Evolutionary conservation across 208 protist genomes (phyloP).

Genomic region (Leishmania guyanensis): DNA sequence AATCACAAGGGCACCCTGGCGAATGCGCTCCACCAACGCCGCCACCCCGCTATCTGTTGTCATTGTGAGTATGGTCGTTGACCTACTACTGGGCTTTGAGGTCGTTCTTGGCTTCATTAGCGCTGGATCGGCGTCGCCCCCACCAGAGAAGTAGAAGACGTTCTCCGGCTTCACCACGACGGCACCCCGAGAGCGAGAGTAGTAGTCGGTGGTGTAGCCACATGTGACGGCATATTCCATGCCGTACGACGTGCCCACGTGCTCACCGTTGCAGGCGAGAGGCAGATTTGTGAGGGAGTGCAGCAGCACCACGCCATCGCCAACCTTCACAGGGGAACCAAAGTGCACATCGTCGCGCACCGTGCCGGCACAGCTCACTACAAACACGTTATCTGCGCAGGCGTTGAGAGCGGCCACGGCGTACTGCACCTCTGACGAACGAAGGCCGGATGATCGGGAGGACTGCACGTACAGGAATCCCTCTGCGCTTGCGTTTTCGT

Average conservation of each 20-base stretch:
- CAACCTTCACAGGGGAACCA: conserved; percentile 60
- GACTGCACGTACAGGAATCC: conserved; percentile 81
- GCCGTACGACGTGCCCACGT: conserved; percentile 58
- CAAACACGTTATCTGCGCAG: conserved; percentile 70
- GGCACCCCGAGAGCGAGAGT: conserved; percentile 43
- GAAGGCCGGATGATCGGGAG: conserved; percentile 43
- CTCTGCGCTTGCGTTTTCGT: conserved; percentile 54
- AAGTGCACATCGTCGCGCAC: conserved; percentile 56
- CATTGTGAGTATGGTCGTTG: conserved; percentile 36
- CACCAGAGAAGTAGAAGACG: conserved; percentile 52
- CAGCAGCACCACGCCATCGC: conserved; percentile 74
- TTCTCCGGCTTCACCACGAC: conserved; percentile 66
- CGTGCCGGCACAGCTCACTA: conserved; percentile 50
- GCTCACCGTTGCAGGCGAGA: conserved; percentile 42
- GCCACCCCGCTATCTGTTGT: conserved; percentile 45
- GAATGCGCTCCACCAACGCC: conserved; percentile 58
- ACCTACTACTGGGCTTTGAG: conserved; percentile 1
- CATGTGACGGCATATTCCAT: conserved; percentile 66
- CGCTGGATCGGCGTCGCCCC: conserved; percentile 3
- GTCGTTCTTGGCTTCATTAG: conserved; percentile 10
- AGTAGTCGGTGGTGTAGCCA: conserved; percentile 42
- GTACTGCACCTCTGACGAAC: conserved; percentile 47
- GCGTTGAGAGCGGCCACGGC: conserved; percentile 53
- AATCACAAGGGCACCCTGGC: conserved; percentile 58
- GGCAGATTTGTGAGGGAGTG: conserved; percentile 77